These are phyloP conservation scores for Phialocephala subalpina DNA, from an alignment of 2,329 filamentous ascomycete genomes.

Conservation along the genomic window DNA sequence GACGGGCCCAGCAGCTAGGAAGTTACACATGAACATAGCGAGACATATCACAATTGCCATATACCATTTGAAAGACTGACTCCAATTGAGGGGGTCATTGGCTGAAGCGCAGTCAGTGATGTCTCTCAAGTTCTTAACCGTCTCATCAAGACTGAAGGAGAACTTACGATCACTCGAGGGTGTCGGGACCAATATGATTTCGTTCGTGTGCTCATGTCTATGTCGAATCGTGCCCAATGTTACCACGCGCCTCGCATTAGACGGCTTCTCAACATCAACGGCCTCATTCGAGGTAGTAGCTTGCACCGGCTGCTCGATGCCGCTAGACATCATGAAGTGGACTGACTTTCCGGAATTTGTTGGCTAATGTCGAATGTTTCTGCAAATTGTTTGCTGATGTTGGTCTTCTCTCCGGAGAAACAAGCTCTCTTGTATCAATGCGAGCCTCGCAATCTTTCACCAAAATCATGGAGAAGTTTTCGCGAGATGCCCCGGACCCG, in stretches of 20 bases:
- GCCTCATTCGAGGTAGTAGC: background rate
- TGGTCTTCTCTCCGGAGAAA: background rate
- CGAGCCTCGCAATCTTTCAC: background rate
- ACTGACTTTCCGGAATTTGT: background rate
- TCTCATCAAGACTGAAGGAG: background rate
- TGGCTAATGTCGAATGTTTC: background rate
- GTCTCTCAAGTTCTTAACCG: background rate
- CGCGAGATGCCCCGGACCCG: background rate
- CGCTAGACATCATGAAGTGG: background rate
- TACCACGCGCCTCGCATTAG: background rate
- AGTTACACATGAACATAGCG: constrained; percentile 37
- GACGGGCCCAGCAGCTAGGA: constrained; percentile 36
- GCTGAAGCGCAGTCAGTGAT: background rate
- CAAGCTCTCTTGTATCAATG: background rate
- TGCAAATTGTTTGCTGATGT: background rate
- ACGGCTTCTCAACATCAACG: background rate
- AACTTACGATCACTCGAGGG: constrained; percentile 43
- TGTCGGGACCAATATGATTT: constrained; percentile 42
- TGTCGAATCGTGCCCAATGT: constrained; percentile 14
- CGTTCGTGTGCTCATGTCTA: constrained; percentile 36
- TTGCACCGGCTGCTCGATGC: background rate
- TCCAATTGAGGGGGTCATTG: background rate
- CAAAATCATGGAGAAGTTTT: background rate
- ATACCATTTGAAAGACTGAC: constrained; percentile 26
- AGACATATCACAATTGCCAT: constrained; percentile 31